Evolutionary conservation across 345 rosid genomes (phyloP).

Genomic region (Gossypium rotundifolium): DNA sequence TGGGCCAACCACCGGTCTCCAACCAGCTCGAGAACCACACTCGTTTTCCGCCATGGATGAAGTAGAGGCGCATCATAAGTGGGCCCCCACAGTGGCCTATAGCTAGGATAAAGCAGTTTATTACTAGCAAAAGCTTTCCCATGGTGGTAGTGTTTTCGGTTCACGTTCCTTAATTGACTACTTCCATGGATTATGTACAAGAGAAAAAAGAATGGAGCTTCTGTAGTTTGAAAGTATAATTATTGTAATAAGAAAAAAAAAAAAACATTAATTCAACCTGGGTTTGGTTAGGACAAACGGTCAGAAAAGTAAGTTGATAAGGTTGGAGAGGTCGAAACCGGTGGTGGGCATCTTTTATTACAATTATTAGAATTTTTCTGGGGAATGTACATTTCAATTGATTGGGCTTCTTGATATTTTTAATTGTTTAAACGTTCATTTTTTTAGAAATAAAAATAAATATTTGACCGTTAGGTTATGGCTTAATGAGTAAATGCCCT

Average conservation of each 20-base stretch:
- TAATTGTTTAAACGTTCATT: no score
- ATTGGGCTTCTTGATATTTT: no score
- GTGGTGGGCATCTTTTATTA: no score
- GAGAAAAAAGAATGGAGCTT: background rate
- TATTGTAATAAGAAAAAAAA: background rate
- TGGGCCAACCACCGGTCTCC: constrained; percentile 56
- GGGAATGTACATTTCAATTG: no score
- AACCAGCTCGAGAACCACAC: constrained; percentile 76
- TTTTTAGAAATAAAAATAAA: no score
- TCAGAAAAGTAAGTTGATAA: no score
- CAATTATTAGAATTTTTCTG: no score
- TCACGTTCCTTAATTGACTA: background rate
- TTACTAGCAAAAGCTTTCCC: constrained; percentile 30
- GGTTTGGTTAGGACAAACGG: no score
- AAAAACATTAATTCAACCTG: no score
- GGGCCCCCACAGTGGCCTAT: constrained; percentile 72
- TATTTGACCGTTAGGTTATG: no score
- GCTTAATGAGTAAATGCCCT: no score
- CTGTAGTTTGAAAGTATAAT: background rate
- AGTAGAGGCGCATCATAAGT: constrained; percentile 66
- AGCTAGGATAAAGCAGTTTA: constrained; percentile 45
- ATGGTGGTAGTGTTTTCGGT: background rate
- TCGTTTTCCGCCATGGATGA: constrained; percentile 61
- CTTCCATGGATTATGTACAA: background rate
- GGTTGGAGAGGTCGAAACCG: background rate